These are phyloP conservation scores for Fraxinus excelsior DNA, from an alignment of 257 asterid genomes.

Conservation along the genomic window DNA sequence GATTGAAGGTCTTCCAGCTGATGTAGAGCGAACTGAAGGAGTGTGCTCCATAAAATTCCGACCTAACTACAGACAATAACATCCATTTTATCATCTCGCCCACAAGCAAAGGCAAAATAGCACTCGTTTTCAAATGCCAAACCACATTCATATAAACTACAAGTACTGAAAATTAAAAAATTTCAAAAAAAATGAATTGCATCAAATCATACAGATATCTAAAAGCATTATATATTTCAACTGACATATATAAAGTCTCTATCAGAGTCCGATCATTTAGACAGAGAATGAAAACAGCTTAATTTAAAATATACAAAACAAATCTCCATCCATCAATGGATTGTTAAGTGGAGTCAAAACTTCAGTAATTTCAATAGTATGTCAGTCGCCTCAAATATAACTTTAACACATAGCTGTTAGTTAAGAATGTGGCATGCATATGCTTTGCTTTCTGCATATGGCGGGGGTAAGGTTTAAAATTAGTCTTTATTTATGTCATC, in stretches of 20 bases:
- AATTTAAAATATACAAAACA: background rate
- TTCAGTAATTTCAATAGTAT: background rate
- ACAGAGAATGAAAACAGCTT: background rate
- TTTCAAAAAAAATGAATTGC: conserved; percentile 14
- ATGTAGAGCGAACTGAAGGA: conserved; percentile 85
- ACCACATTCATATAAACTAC: conserved; percentile 8
- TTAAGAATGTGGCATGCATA: background rate
- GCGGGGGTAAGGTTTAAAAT: background rate
- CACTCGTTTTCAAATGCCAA: conserved; percentile 3
- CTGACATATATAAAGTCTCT: conserved; percentile 1
- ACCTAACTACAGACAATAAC: conserved; percentile 81
- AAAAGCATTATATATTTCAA: conserved; percentile 11
- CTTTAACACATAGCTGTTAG: conserved; percentile 8
- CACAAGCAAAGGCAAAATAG: conserved; percentile 20
- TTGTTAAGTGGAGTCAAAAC: conserved; percentile 1
- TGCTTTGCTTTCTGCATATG: conserved; percentile 3
- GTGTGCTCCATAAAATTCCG: conserved; percentile 89
- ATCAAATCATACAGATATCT: conserved; percentile 5
- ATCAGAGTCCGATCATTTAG: background rate
- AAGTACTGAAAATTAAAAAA: conserved; percentile 1
- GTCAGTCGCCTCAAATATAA: conserved; percentile 9
- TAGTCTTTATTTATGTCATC: background rate
- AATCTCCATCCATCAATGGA: conserved; percentile 4
- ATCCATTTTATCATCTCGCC: conserved; percentile 39
- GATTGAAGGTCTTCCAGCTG: conserved; percentile 92